Evolutionary conservation across 1,284 basidiomycete genomes (phyloP).

Genomic region (Papiliotrema nemorosa): DNA sequence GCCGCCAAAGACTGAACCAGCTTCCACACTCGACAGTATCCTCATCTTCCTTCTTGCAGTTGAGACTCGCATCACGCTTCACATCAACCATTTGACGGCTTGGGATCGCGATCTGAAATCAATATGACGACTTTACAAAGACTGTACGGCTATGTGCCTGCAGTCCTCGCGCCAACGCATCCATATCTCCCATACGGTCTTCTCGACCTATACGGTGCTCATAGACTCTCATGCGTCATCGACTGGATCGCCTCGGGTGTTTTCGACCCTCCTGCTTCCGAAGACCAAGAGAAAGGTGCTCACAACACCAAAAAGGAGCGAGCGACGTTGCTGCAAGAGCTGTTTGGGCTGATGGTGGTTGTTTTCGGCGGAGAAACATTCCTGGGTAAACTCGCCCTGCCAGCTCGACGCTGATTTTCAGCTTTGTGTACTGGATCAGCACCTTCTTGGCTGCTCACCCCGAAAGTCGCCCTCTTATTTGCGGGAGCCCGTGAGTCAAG

Average conservation of each 20-base stretch:
- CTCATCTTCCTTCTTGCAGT: no score
- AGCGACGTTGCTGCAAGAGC: slow-evolving; percentile 37
- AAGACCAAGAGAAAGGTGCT: slow-evolving; percentile 9
- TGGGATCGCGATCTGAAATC: no score
- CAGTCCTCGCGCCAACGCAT: slow-evolving; percentile 32
- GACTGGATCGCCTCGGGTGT: slow-evolving; percentile 40
- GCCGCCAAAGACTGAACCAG: no score
- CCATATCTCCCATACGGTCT: slow-evolving; percentile 34
- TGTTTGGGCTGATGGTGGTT: slow-evolving; percentile 41
- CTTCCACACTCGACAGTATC: no score
- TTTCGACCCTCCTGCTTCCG: slow-evolving; percentile 19
- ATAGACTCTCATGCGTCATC: slow-evolving; percentile 38
- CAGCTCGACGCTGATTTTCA: slow-evolving; percentile 1
- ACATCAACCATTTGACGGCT: no score
- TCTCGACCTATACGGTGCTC: slow-evolving; percentile 43
- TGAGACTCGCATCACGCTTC: no score
- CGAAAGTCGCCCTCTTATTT: slow-evolving; percentile 39
- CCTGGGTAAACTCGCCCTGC: slow-evolving; percentile 29
- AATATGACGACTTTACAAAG: no score
- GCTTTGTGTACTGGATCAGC: slow-evolving; percentile 39
- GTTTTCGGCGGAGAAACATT: slow-evolving; percentile 50
- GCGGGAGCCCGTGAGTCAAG: slow-evolving; percentile 28
- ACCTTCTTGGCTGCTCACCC: slow-evolving; percentile 44
- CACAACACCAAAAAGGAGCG: slow-evolving; percentile 14
- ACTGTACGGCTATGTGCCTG: slow-evolving; percentile 16